phyloP scores from a whole-genome alignment of 257 asterid species.

The Solanum corneliomulleri region DNA sequence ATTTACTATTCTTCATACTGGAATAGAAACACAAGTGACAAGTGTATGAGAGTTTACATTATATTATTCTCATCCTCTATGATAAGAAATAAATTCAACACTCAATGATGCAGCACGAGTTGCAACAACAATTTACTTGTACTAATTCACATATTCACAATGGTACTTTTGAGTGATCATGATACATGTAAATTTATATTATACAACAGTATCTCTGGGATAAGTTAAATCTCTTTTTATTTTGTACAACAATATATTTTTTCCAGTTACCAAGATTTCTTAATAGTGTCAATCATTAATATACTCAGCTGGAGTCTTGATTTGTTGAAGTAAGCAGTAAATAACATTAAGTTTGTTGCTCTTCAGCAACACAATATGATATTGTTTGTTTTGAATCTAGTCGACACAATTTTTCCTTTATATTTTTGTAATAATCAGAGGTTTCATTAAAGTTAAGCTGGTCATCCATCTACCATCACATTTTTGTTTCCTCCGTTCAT shows the following conservation, averaged over 20 bases:
- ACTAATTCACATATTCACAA: too few relatives aligned
- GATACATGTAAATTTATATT: too few relatives aligned
- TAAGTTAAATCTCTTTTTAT: conserved; percentile 9
- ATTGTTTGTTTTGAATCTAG: neutral
- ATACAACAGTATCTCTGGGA: neutral
- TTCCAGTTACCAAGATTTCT: neutral
- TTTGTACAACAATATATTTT: neutral
- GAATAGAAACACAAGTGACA: neutral
- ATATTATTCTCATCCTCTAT: too few relatives aligned
- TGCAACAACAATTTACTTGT: too few relatives aligned
- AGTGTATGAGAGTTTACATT: too few relatives aligned
- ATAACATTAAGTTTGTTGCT: neutral
- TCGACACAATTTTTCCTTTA: neutral
- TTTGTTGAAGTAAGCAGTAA: neutral
- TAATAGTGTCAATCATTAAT: neutral
- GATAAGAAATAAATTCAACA: too few relatives aligned
- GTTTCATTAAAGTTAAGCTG: neutral
- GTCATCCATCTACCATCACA: neutral
- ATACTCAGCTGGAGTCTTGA: neutral
- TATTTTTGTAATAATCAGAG: neutral
- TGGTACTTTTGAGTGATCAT: too few relatives aligned
- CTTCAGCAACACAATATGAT: neutral
- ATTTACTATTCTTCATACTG: neutral
- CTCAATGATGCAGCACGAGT: too few relatives aligned
- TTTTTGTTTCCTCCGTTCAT: neutral